Evolutionary conservation across 2,329 filamentous ascomycete species (phyloP), one percentile per base, ranked within the genome.

Genomic region (Uncinocarpus reesii): DNA sequence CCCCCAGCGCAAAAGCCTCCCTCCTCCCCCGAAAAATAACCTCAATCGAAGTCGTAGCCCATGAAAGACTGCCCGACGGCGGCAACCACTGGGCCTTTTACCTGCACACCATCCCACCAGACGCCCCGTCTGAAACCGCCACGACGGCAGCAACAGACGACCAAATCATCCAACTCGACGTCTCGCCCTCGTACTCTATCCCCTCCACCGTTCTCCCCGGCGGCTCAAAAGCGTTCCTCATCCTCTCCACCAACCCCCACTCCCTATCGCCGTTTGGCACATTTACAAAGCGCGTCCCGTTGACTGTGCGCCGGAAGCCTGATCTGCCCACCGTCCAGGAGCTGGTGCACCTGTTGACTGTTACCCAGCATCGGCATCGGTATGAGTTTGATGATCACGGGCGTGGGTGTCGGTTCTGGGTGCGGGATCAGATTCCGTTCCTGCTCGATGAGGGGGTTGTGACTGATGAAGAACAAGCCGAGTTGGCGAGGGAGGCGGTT

Each of bases 51-150:
- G 29, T 43, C 37, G 47, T 49, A 11, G 38, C 47, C 26, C 47
- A 43, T 24, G 47, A 49, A 37, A 42, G 23, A 18, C 38, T 49
- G 8, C 47, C 47, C 16, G 15, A 32, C 21, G 38, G 47, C 31
- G 47, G 47, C 15, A 49, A 49, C 32, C 47, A 43, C 20, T 49
- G 47, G 47, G 29, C 38, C 38, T 50, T 51, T 29, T 43, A 47
- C 32, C 42, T 52, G n/a, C 45, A 35, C 35, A 51, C 34, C 32
- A 34, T 26, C 11, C 21, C 48, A n/a, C 10, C 43, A 7, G 23
- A 16, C 21, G 10, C 20, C 7, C 5, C 34, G 11, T 3, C 23
- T 13, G 11, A 8, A 20, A 28, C 34, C n/a, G 10, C 43, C 13
- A 31, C 35, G n/a, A n/a, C n/a, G n/a, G n/a, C n/a, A 4, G 4